Conservation (phyloP, 2,329 filamentous ascomycete genomes). For the Incumbomyces lentus region DNA sequence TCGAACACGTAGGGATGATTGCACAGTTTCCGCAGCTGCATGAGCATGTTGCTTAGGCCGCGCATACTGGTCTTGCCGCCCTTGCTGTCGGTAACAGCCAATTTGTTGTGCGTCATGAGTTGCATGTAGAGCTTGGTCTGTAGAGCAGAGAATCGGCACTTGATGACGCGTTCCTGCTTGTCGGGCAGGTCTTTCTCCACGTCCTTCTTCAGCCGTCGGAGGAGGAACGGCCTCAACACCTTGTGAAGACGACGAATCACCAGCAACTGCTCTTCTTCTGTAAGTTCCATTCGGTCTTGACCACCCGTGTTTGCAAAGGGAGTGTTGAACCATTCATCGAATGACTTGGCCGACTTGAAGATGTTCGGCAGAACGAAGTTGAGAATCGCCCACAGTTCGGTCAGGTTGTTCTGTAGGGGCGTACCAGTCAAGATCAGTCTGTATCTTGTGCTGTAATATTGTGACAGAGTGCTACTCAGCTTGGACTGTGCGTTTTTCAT, state of each 20-base stretch:
- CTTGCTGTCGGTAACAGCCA: slow-evolving; percentile 89
- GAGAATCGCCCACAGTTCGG: slow-evolving; percentile 93
- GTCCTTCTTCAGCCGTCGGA: slow-evolving; percentile 97
- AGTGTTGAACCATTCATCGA: slow-evolving; percentile 99
- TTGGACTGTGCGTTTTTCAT: slow-evolving; percentile 99
- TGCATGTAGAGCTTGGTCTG: slow-evolving; percentile 95
- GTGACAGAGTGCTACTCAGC: slow-evolving; percentile 83
- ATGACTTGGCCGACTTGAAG: slow-evolving; percentile 97
- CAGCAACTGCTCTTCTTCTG: slow-evolving; percentile 98
- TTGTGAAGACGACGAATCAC: slow-evolving; percentile 98
- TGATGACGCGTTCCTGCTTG: slow-evolving; percentile 98
- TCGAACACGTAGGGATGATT: slow-evolving; percentile 99
- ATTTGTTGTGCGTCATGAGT: slow-evolving; percentile 88
- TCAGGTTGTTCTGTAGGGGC: slow-evolving; percentile 90
- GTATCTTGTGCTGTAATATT: slow-evolving; percentile 91
- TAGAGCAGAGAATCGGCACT: slow-evolving; percentile 93
- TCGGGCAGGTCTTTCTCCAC: slow-evolving; percentile 97
- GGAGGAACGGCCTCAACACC: slow-evolving; percentile 90
- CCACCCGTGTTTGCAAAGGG: slow-evolving; percentile 96
- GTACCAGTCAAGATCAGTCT: slow-evolving; percentile 96
- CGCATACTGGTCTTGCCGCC: slow-evolving; percentile 89
- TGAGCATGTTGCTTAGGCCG: slow-evolving; percentile 98
- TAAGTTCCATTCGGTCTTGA: slow-evolving; percentile 97
- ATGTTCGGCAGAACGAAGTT: slow-evolving; percentile 98
- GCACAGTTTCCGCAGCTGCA: slow-evolving; percentile 97